Conservation (phyloP, 305 asterid species). For the Fraxinus paxiana region DNA sequence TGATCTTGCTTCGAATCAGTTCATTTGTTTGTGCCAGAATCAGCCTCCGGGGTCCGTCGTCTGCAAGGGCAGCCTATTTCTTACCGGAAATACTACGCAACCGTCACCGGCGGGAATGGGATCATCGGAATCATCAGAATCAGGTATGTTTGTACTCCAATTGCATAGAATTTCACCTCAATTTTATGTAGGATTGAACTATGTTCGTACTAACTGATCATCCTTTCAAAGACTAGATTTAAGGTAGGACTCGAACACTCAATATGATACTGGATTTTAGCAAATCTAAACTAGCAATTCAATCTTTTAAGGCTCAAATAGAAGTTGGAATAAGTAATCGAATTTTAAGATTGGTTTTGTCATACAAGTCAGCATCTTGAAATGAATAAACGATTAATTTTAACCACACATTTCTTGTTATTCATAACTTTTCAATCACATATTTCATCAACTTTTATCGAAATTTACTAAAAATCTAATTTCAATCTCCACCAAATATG, state of each 20-base stretch:
- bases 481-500: too few relatives aligned
- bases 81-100: conserved; percentile 3
- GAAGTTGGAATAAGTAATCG: neutral
- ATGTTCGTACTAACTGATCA: neutral
- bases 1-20: conserved; percentile 24
- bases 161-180: neutral
- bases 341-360: neutral
- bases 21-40: conserved; percentile 44
- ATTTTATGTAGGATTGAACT: neutral
- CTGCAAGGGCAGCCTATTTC: conserved; percentile 21
- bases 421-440: too few relatives aligned
- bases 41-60: conserved; percentile 10
- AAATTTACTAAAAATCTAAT: too few relatives aligned
- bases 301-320: neutral
- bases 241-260: neutral
- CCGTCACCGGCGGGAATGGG: neutral
- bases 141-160: conserved; percentile 10
- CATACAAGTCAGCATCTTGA: neutral
- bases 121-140: neutral
- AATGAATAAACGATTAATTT: too few relatives aligned
- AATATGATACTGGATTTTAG: neutral
- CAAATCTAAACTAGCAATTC: neutral
- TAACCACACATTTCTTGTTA: too few relatives aligned
- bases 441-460: too few relatives aligned
- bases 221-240: neutral